Conservation (phyloP, 148 eudicot species). For the Chenopodium quinoa region DNA sequence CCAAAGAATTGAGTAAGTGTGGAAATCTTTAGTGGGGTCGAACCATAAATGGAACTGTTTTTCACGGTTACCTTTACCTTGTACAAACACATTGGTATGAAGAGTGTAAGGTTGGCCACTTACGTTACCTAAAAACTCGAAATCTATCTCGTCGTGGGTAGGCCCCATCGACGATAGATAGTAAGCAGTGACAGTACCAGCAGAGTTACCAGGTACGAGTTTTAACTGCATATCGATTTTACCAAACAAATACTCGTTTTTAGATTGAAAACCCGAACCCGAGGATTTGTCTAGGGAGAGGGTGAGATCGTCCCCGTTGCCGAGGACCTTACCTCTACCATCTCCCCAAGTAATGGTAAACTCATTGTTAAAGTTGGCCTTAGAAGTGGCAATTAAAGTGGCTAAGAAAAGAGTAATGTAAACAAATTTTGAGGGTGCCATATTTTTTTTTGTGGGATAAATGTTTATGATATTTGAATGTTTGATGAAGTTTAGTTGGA, state of each 20-base stretch:
- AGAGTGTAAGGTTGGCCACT: slow-evolving; percentile 33
- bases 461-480: no score
- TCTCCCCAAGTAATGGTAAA: slow-evolving; percentile 33
- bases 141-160: slow-evolving; percentile 36
- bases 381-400: slow-evolving; percentile 4
- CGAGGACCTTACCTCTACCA: slow-evolving; percentile 31
- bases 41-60: slow-evolving; percentile 39
- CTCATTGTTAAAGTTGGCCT: slow-evolving; percentile 25
- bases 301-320: slow-evolving; percentile 32
- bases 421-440: no score
- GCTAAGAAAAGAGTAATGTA: slow-evolving; percentile 4
- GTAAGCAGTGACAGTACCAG: slow-evolving; percentile 38
- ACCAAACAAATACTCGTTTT: slow-evolving; percentile 32
- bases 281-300: slow-evolving; percentile 32
- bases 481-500: no score
- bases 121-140: slow-evolving; percentile 34
- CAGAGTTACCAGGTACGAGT: slow-evolving; percentile 34
- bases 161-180: slow-evolving; percentile 27
- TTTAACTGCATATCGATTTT: slow-evolving; percentile 33
- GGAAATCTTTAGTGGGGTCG: slow-evolving; percentile 34
- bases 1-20: slow-evolving; percentile 35
- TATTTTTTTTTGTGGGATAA: no score
- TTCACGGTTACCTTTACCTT: slow-evolving; percentile 35
- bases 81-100: slow-evolving; percentile 34
- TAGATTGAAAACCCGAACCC: slow-evolving; percentile 32